A percentile compares a stretch with the other conserved stretches of the same genome.
These are phyloP conservation scores for Pyricularia grisea DNA, from an alignment of 2,329 filamentous ascomycete species.

Conservation along the genomic window DNA sequence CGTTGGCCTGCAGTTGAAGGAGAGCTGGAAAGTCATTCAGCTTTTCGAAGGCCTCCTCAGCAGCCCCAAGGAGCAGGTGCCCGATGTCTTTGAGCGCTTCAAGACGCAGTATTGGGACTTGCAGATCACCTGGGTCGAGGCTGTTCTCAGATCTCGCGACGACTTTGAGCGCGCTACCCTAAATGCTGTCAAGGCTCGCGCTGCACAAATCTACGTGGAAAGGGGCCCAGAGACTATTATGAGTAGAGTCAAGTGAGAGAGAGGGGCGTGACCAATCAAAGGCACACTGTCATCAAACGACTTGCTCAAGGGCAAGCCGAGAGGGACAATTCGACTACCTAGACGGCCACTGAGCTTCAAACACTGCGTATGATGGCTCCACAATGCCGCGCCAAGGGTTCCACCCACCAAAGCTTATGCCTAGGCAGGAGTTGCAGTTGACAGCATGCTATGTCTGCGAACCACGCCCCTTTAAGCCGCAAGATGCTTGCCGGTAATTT, in stretches of 20 bases:
- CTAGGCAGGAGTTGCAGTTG: neutral
- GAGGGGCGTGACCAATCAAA: constrained; percentile 31
- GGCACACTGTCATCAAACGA: neutral
- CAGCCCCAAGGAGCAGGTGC: constrained; percentile 61
- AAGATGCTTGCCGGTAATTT: neutral
- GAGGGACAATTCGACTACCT: neutral
- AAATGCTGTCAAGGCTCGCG: constrained; percentile 76
- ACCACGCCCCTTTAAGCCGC: neutral
- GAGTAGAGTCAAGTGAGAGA: constrained; percentile 68
- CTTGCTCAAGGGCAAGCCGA: neutral
- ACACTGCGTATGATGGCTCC: neutral
- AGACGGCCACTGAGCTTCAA: neutral
- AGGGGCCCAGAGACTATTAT: constrained; percentile 87
- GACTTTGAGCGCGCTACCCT: constrained; percentile 91
- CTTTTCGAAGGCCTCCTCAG: constrained; percentile 72
- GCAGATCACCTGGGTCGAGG: constrained; percentile 92
- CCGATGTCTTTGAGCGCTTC: constrained; percentile 73
- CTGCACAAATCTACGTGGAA: constrained; percentile 75
- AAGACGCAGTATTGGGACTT: constrained; percentile 89
- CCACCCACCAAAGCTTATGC: neutral
- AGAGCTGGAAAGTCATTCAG: constrained; percentile 88
- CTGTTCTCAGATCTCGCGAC: constrained; percentile 74
- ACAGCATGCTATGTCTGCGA: neutral
- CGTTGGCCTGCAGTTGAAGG: constrained; percentile 66
- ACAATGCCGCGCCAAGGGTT: neutral